Evolutionary conservation across 805 yeast species (phyloP).

Genomic region (Ogataea zsoltii): DNA sequence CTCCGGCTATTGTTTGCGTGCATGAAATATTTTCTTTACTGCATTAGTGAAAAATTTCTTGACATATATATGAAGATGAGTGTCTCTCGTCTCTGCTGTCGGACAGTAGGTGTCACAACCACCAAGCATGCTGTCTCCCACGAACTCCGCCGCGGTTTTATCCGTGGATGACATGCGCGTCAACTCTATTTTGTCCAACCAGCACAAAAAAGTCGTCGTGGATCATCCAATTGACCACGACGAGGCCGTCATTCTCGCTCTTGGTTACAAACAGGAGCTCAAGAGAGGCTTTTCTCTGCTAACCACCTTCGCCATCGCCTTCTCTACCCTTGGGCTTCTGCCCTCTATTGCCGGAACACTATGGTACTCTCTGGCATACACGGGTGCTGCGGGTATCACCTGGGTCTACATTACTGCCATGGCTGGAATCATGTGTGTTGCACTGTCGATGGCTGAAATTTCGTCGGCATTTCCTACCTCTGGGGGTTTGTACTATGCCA

Average conservation of each 20-base stretch:
- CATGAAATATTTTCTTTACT: neutral
- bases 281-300: slow-evolving; percentile 59
- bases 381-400: slow-evolving; percentile 63
- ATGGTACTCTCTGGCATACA: slow-evolving; percentile 57
- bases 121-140: slow-evolving; percentile 5
- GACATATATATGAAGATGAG: too few relatives aligned
- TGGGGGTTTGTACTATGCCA: slow-evolving; percentile 71
- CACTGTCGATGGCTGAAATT: slow-evolving; percentile 63
- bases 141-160: slow-evolving; percentile 20
- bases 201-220: slow-evolving; percentile 33
- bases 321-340: slow-evolving; percentile 63
- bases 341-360: slow-evolving; percentile 69
- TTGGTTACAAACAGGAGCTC: slow-evolving; percentile 67
- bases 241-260: slow-evolving; percentile 54
- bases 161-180: slow-evolving; percentile 24
- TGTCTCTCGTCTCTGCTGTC: too few relatives aligned
- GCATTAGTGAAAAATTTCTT: slow-evolving; percentile 4
- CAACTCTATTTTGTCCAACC: slow-evolving; percentile 24
- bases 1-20: neutral
- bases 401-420: slow-evolving; percentile 64
- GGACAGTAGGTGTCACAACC: too few relatives aligned
- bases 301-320: slow-evolving; percentile 62
- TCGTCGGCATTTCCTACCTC: slow-evolving; percentile 67
- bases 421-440: slow-evolving; percentile 56
- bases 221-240: slow-evolving; percentile 51